Base-by-base conservation (phyloP, 2,329 filamentous ascomycete genomes). In the Calonectria montana region DNA sequence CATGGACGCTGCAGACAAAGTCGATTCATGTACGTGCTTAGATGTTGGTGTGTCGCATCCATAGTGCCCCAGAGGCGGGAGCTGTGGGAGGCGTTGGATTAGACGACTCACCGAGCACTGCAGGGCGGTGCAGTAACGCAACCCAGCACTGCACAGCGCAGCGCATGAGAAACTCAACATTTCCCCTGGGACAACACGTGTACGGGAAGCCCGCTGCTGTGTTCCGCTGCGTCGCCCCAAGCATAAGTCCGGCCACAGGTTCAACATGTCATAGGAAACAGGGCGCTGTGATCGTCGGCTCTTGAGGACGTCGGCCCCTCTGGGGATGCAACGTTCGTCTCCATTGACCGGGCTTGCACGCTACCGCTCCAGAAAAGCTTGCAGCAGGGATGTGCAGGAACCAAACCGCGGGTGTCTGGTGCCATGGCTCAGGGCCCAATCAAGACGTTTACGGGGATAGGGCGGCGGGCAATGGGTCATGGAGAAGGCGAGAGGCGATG, bases 151-250 rank as follows among this genome's bases (percentile, higher is more conserved):
- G 35, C 27, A 12, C 45, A 72, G 65, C 69, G 65, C 43, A 71
- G 67, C 66, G 73, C 71, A 72, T 74, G 67, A 74, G 77, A 78
- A 76, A 78, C 76, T 55, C 70, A 31, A 47, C 37, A 59, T 70
- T n/a, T 8, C 70, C 76, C 70, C 73, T 73, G 75, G 67, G 63
- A 65, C 72, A 13, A 78, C 75, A 77, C 77, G 74, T 78, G 75
- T 78, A 70, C 72, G 73, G 57, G 66, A 61, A 67, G 71, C 31
- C 53, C 53, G 53, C n/a, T 25, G 53, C 53, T 69, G 73, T 59
- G 68, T 65, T 73, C 25, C 67, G 66, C 67, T 48, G 57, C 57
- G n/a, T 15, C 23, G 57, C 45, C 55, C 37, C 62, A 61, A 55
- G 64, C 61, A 73, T 68, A 71, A 71, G 37, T 59, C 64, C 68